These are phyloP conservation scores for Solanum arcanum DNA, from an alignment of 257 asterid species.

Conservation along the genomic window DNA sequence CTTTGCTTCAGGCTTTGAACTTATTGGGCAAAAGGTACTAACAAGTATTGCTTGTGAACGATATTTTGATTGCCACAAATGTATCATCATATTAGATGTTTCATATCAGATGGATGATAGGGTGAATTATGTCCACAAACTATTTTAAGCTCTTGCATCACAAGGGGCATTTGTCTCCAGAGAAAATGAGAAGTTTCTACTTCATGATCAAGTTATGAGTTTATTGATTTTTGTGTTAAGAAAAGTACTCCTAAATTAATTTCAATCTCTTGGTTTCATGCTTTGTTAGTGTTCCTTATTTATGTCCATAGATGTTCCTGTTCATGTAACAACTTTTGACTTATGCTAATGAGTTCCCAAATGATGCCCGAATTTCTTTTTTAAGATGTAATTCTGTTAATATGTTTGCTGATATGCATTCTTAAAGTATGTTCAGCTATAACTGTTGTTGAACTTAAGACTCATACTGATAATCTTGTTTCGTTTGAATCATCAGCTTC, in stretches of 20 bases:
- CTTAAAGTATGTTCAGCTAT: not conserved
- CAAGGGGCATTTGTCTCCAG: not conserved
- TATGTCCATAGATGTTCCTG: not conserved
- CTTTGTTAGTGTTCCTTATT: not conserved
- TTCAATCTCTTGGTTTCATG: not conserved
- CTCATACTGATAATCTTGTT: conserved; percentile 3
- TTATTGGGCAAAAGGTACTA: conserved; percentile 89
- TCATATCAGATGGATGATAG: not conserved
- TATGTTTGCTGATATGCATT: not conserved
- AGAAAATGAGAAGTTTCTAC: not conserved
- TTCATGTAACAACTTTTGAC: not conserved
- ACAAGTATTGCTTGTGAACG: not conserved
- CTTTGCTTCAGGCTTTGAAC: conserved; percentile 91
- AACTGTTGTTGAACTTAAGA: not conserved
- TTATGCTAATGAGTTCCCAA: not conserved
- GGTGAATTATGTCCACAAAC: not conserved
- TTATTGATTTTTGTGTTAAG: not conserved
- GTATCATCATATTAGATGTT: not conserved
- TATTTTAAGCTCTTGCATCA: not conserved
- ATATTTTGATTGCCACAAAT: not conserved
- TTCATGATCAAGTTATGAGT: not conserved
- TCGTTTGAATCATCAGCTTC: conserved; percentile 42
- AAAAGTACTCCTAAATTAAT: not conserved
- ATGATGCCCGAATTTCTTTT: not conserved
- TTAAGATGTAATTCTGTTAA: not conserved